Conservation (phyloP, 306 rosid species). For the Gastrolobium villosum region DNA sequence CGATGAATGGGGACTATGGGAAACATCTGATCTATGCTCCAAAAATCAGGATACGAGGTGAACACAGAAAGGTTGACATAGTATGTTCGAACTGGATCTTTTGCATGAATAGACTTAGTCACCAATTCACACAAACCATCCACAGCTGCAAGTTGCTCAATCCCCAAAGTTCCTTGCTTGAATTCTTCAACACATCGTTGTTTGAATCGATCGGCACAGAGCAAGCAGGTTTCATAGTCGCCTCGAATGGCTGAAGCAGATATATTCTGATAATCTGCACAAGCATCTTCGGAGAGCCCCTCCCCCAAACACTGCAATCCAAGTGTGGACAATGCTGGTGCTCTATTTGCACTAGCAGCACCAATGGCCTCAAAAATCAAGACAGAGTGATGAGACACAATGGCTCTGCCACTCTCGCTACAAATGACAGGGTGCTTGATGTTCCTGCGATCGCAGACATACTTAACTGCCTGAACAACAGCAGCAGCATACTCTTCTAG, state of each 20-base stretch:
- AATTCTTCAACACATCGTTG: constrained; percentile 76
- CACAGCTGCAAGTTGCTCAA: constrained; percentile 88
- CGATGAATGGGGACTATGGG: constrained; percentile 95
- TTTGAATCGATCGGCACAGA: constrained; percentile 72
- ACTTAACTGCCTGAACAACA: constrained; percentile 69
- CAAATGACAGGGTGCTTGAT: constrained; percentile 79
- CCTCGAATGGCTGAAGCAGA: constrained; percentile 63
- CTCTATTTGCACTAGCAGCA: constrained; percentile 43
- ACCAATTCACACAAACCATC: constrained; percentile 83
- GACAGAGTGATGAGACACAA: constrained; percentile 83
- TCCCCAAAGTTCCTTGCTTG: constrained; percentile 79
- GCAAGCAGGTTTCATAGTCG: constrained; percentile 65
- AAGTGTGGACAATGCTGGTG: constrained; percentile 60
- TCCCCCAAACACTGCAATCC: constrained; percentile 67
- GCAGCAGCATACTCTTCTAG: constrained; percentile 80
- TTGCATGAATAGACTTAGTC: constrained; percentile 69
- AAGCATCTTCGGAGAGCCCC: constrained; percentile 72
- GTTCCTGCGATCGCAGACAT: constrained; percentile 68
- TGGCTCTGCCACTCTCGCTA: constrained; percentile 88
- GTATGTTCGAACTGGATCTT: constrained; percentile 69
- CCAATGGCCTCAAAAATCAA: constrained; percentile 79
- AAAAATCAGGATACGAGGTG: constrained; percentile 88
- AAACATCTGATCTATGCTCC: constrained; percentile 84
- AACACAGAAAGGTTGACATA: constrained; percentile 88
- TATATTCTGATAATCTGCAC: constrained; percentile 62